These are phyloP conservation scores for Eucalyptus erythrocorys DNA, from an alignment of 345 rosid species.

Conservation along the genomic window DNA sequence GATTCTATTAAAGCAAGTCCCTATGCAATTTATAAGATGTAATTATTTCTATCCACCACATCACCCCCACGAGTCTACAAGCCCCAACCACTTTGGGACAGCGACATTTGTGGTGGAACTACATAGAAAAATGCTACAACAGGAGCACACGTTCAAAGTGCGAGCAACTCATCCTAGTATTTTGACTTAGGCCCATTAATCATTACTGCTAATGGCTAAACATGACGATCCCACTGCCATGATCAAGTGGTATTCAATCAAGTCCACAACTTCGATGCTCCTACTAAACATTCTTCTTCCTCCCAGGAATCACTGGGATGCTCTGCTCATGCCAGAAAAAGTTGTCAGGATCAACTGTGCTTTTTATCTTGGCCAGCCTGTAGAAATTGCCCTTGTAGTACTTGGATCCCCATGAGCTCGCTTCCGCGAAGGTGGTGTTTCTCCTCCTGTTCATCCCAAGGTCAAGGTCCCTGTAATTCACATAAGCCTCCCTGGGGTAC, in stretches of 20 bases:
- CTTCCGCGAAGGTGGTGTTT: not conserved
- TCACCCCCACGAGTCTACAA: not conserved
- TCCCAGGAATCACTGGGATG: not conserved
- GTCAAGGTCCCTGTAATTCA: constrained; percentile 23
- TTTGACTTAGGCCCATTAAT: not conserved
- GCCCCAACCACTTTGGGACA: not conserved
- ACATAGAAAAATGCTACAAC: not conserved
- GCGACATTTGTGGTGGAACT: not conserved
- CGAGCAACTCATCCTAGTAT: not conserved
- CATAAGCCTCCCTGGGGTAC: constrained; percentile 11
- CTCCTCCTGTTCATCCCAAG: constrained; percentile 3
- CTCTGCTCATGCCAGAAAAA: constrained; percentile 12
- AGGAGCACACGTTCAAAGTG: not conserved
- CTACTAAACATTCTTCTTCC: not conserved
- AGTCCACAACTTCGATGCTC: not conserved
- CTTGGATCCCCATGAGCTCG: not conserved
- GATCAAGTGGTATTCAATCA: not conserved
- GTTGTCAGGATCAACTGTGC: constrained; percentile 4
- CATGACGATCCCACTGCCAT: not conserved
- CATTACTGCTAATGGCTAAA: not conserved
- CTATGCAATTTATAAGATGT: not conserved
- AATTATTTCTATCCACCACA: not conserved
- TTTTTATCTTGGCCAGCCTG: constrained; percentile 4
- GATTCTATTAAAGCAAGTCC: not conserved
- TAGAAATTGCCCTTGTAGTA: constrained; percentile 3